phyloP scores from a whole-genome alignment of 257 asterid species.

The Penstemon barbatus region DNA sequence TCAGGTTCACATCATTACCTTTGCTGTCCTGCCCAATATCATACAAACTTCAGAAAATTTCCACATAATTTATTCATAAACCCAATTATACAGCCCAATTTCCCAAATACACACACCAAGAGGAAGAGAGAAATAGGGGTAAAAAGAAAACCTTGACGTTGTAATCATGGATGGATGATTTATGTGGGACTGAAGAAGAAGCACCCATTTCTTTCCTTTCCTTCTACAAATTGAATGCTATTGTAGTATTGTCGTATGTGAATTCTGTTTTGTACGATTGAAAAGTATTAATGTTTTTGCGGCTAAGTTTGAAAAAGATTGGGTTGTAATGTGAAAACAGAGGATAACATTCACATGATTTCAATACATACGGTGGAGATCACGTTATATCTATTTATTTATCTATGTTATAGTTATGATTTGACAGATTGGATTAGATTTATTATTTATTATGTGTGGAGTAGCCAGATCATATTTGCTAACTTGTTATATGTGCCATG shows the following conservation, averaged over 20 bases:
- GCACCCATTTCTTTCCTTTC: conserved; percentile 49
- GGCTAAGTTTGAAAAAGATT: neutral
- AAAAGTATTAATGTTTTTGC: neutral
- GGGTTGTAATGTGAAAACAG: conserved; percentile 15
- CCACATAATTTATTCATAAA: neutral
- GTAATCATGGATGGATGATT: conserved; percentile 68
- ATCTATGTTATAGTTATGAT: neutral
- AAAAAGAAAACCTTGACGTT: conserved; percentile 54
- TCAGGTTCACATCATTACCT: conserved; percentile 68
- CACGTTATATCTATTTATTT: neutral
- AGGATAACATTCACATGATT: conserved; percentile 17
- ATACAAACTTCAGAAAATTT: neutral
- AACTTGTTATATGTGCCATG: too few relatives aligned
- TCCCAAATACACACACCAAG: neutral
- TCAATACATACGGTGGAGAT: neutral
- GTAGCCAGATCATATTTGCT: too few relatives aligned
- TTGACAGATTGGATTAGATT: conserved; percentile 20
- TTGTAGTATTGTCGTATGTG: neutral
- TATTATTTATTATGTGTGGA: neutral
- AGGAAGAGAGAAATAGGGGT: neutral
- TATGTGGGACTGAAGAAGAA: conserved; percentile 47
- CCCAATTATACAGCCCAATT: neutral
- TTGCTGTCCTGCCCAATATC: conserved; percentile 53
- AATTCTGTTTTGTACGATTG: neutral
- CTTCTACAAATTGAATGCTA: neutral